phyloP scores from a whole-genome alignment of 2,329 filamentous ascomycete species.

The Dendrostoma leiphaemia region DNA sequence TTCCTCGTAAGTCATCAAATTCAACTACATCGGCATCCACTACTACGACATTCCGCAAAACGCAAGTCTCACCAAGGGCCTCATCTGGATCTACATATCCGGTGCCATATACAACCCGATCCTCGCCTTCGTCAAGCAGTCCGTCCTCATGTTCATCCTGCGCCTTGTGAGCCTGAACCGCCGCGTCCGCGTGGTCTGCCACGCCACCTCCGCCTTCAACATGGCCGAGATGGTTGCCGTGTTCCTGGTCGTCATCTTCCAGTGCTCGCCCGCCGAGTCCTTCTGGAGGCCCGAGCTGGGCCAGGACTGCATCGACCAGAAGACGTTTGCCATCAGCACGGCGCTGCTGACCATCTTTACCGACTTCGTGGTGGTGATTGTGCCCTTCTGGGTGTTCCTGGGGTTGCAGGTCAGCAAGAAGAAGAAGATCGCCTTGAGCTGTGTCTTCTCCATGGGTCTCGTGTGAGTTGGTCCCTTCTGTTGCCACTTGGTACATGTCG shows the following conservation, averaged over 20 bases:
- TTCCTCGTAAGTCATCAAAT: not conserved
- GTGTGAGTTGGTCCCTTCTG: conserved; percentile 24
- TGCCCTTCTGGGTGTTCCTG: conserved; percentile 40
- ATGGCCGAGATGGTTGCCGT: conserved; percentile 31
- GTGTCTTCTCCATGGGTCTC: conserved; percentile 35
- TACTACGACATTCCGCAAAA: not conserved
- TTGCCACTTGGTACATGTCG: not conserved
- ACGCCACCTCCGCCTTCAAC: conserved; percentile 26
- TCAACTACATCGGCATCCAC: not conserved
- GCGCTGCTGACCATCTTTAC: conserved; percentile 30
- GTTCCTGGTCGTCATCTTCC: conserved; percentile 37
- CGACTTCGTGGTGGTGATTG: conserved; percentile 39
- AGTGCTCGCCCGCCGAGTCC: conserved; percentile 34
- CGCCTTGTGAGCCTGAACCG: conserved; percentile 29
- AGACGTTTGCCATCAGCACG: conserved; percentile 23
- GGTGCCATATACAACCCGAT: conserved; percentile 32
- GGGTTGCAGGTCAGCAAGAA: conserved; percentile 36
- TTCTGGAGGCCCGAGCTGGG: conserved; percentile 23
- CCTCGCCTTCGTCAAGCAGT: conserved; percentile 31
- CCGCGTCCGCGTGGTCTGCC: conserved; percentile 26
- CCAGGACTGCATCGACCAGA: conserved; percentile 28
- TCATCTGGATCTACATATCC: conserved; percentile 26
- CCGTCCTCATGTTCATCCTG: conserved; percentile 31
- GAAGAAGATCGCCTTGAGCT: conserved; percentile 36
- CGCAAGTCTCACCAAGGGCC: not conserved